phyloP scores from a whole-genome alignment of 2,329 filamentous ascomycete genomes.

The Ilyonectria robusta region DNA sequence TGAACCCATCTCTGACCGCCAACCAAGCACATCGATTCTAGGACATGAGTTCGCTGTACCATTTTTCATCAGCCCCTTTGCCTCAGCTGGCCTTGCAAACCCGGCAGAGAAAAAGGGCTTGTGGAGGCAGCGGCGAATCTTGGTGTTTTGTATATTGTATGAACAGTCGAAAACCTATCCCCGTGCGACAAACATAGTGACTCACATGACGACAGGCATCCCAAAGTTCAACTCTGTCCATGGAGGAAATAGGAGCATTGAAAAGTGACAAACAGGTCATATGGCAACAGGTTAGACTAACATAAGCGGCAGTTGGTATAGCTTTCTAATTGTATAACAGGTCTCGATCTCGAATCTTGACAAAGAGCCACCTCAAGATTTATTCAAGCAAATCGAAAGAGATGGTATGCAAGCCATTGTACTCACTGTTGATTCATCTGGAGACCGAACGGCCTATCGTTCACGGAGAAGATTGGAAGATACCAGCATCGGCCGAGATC shows the following conservation, averaged over 20 bases:
- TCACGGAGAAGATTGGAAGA: constrained; percentile 39
- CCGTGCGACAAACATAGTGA: too few species aligned
- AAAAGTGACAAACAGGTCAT: too few species aligned
- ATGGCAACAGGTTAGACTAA: too few species aligned
- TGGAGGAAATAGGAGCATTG: too few species aligned
- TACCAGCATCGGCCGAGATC: constrained; percentile 6
- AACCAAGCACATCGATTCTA: constrained; percentile 57
- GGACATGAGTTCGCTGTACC: constrained; percentile 65
- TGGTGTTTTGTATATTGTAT: constrained; percentile 62
- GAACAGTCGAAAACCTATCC: too few species aligned
- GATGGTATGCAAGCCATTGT: too few species aligned
- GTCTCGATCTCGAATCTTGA: too few species aligned
- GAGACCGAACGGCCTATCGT: constrained; percentile 36
- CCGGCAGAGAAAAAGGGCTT: constrained; percentile 61
- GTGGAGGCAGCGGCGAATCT: constrained; percentile 61
- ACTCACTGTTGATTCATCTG: too few species aligned
- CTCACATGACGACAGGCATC: neutral
- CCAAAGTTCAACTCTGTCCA: constrained; percentile 47
- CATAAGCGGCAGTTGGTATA: too few species aligned
- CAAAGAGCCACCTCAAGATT: too few species aligned
- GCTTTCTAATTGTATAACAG: too few species aligned
- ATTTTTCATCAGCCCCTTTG: constrained; percentile 65
- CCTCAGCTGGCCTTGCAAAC: constrained; percentile 59
- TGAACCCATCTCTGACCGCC: neutral
- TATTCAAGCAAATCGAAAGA: too few species aligned